phyloP scores from a whole-genome alignment of 805 yeast species.

The Myxozyma kluyveri region DNA sequence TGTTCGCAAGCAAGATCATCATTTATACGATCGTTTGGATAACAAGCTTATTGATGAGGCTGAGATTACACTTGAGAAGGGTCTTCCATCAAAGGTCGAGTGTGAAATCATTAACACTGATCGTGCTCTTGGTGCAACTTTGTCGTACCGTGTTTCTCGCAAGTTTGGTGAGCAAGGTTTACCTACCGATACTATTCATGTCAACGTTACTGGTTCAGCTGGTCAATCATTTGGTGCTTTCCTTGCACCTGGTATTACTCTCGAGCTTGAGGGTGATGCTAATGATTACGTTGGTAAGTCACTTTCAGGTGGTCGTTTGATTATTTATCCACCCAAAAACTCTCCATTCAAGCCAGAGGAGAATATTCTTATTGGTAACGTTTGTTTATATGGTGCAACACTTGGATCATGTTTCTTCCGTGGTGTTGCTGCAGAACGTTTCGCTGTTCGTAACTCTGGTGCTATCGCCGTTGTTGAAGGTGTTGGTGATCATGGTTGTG shows the following conservation, averaged over 20 bases:
- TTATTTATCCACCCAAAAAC: slow-evolving; percentile 85
- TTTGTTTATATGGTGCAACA: slow-evolving; percentile 97
- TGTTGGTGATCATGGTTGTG: slow-evolving; percentile 98
- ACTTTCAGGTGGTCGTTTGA: slow-evolving; percentile 88
- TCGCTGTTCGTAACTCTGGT: slow-evolving; percentile 98
- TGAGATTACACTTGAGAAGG: slow-evolving; percentile 90
- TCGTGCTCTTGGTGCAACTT: slow-evolving; percentile 91
- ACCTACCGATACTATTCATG: slow-evolving; percentile 95
- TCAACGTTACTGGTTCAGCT: slow-evolving; percentile 86
- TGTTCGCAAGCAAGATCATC: slow-evolving; percentile 90
- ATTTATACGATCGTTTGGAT: slow-evolving; percentile 87
- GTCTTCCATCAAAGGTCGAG: slow-evolving; percentile 92
- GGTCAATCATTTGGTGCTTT: slow-evolving; percentile 99
- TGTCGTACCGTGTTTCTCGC: slow-evolving; percentile 91
- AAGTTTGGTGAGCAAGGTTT: slow-evolving; percentile 88
- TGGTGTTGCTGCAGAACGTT: slow-evolving; percentile 98
- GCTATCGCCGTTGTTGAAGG: slow-evolving; percentile 97
- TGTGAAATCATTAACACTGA: slow-evolving; percentile 94
- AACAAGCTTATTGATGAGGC: slow-evolving; percentile 95
- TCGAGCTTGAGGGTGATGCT: slow-evolving; percentile 95
- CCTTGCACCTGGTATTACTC: slow-evolving; percentile 91
- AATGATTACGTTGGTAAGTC: slow-evolving; percentile 98
- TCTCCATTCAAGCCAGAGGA: slow-evolving; percentile 90
- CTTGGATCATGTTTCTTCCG: slow-evolving; percentile 90
- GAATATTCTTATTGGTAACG: slow-evolving; percentile 94